Base-by-base conservation (phyloP, 2,329 filamentous ascomycete species). In the Calycina marina region DNA sequence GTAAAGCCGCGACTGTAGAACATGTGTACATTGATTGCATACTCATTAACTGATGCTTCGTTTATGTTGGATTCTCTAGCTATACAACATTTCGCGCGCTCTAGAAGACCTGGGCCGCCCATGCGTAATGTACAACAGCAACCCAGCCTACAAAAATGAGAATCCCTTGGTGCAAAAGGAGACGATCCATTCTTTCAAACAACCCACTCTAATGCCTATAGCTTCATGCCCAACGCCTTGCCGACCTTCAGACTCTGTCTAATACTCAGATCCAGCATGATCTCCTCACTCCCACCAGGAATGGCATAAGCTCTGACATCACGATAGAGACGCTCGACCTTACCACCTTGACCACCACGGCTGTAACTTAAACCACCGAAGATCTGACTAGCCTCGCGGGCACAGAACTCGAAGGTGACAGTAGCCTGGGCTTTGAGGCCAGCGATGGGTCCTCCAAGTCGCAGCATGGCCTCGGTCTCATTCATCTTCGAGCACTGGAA, bases 251-350 rank as follows among this genome's bases (percentile, higher is more conserved):
- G 56, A 41, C 77, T 80, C 66, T 94, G 86, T 47, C 88, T 69
- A 56, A 98, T 93, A 60, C 83, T 93, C 51, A 98, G 59, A 57
- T 98, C 90, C 44, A 96, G 63, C 90, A 98, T 98, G 44, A 98
- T 98, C 69, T 98, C 90, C 63, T 98, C 88, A 44, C 76, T 84
- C 14, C 90, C 90, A 50, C 90, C 90, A 3, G 90, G 90, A 46
- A 98, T 88, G 40, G 90, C 88, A 57, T 98, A 96, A 1, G 90
- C 90, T 47, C 90, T 71, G 11, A 96, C 90, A 56, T 98, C 90
- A 41, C 90, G 72, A 59, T 96, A 96, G 48, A 98, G 61, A 38
- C 90, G 65, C 72, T 98, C 90, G 32, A 96, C 73, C 72, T 94
- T 94, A 37, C 74, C 88, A 39, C 90, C 90, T 63, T 96, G 90